A percentile compares a stretch with the other conserved stretches of the same genome.
Conservation (phyloP, 2,329 filamentous ascomycete species). For the Dactylonectria macrodidyma region DNA sequence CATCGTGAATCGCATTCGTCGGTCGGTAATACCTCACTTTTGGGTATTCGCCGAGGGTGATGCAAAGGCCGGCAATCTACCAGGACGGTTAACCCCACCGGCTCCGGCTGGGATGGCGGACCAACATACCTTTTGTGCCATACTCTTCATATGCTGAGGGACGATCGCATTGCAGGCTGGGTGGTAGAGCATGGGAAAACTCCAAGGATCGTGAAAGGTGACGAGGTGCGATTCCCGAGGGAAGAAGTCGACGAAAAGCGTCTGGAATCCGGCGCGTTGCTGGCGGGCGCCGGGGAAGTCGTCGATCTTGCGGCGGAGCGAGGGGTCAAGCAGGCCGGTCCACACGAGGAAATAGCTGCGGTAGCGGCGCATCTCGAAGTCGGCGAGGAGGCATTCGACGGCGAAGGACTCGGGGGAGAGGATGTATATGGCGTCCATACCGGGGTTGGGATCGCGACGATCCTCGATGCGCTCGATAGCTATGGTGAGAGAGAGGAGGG, state of each 20-base stretch:
- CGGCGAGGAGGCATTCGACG: slow-evolving; percentile 93
- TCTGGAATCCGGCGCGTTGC: slow-evolving; percentile 84
- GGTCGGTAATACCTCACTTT: slow-evolving; percentile 93
- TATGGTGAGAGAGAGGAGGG: slow-evolving; percentile 55
- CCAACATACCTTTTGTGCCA: slow-evolving; percentile 85
- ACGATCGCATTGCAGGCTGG: slow-evolving; percentile 90
- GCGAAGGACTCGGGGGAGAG: slow-evolving; percentile 89
- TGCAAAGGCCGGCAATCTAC: slow-evolving; percentile 77
- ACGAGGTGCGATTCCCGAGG: slow-evolving; percentile 92
- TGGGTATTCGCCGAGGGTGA: slow-evolving; percentile 93
- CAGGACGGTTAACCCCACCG: slow-evolving; percentile 16
- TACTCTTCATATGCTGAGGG: slow-evolving; percentile 82
- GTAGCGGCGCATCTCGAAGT: slow-evolving; percentile 90
- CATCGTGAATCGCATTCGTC: slow-evolving; percentile 82
- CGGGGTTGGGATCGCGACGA: slow-evolving; percentile 83
- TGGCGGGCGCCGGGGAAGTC: slow-evolving; percentile 77
- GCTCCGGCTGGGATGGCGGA: not conserved
- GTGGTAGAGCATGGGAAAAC: slow-evolving; percentile 93
- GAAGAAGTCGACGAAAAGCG: slow-evolving; percentile 89
- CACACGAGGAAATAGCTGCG: slow-evolving; percentile 85
- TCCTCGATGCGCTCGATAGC: slow-evolving; percentile 97
- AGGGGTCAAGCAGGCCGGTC: slow-evolving; percentile 81
- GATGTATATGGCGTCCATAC: slow-evolving; percentile 96
- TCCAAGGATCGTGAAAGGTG: slow-evolving; percentile 95
- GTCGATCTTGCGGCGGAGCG: slow-evolving; percentile 82